Base-by-base conservation (phyloP, 345 rosid genomes). In the Rhizophora apiculata region DNA sequence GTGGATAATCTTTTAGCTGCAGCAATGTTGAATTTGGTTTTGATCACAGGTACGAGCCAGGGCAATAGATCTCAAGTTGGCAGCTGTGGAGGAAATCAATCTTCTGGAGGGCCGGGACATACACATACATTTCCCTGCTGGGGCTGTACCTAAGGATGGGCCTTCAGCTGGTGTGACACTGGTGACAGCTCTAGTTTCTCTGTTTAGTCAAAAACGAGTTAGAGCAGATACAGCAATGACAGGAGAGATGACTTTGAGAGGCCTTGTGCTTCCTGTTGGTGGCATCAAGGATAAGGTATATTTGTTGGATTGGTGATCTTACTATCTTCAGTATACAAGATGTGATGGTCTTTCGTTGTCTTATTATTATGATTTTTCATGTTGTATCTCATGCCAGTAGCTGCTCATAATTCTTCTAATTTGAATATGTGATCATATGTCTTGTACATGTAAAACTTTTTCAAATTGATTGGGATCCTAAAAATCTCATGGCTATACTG, bases 161-260 rank as follows among this genome's bases (percentile, higher is more conserved):
- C 99, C 99, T 27, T 95, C 99, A 65, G 99, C 99, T 16, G 99
- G 99, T 55, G 91, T 95, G 79, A 95, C 99, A 70, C 82, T 95
- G 56, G 99, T 95, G 59, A 92, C 99, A 1, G 96, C 98, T 48
- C 83, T 95, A 74, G 97, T 95, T 78, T 95, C 99, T 19, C 74
- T 95, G 54, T 88, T 95, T 64, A 82, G 93, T 77, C 91, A 82
- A 82, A 90, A 82, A 85, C 85, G 88, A 72, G 91, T 85, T 32
- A 86, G 99, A 84, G 93, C 97, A 72, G 97, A 92, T 80, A 95
- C 99, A 62, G 98, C 99, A 76, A 95, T 95, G 99, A 95, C 99
- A 0, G 99, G 99, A 54, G 99, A 95, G 81, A 95, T 92, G 91
- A 95, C 99, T 52, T 76, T 95, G 86, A 84, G 98, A 79, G 99